These are phyloP conservation scores for Clitopilus hobsonii DNA, from an alignment of 768 basidiomycete genomes.

Conservation along the genomic window DNA sequence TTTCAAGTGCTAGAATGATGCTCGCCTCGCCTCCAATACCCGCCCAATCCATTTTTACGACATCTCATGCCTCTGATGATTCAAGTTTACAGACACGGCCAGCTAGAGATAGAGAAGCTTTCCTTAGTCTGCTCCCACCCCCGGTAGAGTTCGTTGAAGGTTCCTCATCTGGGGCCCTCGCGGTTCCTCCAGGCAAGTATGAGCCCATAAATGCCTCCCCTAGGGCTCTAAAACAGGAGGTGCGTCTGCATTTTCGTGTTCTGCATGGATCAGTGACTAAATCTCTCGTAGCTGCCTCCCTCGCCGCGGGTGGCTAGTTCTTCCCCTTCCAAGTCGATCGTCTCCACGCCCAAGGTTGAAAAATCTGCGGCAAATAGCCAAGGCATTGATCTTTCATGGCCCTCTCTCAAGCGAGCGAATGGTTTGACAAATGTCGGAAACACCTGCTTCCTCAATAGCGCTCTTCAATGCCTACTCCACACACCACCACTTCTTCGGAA, in stretches of 20 bases:
- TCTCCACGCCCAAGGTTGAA: background rate
- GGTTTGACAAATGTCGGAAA: constrained; percentile 88
- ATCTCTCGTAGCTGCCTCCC: background rate
- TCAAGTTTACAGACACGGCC: constrained; percentile 51
- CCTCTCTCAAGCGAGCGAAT: constrained; percentile 40
- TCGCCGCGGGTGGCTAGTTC: constrained; percentile 2
- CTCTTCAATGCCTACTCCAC: constrained; percentile 88
- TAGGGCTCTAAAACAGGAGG: constrained; percentile 44
- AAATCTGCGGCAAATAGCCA: background rate
- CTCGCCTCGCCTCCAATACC: constrained; percentile 63
- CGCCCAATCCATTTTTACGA: constrained; percentile 41
- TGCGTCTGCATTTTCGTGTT: constrained; percentile 17
- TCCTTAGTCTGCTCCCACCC: constrained; percentile 76
- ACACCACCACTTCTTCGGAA: constrained; percentile 81
- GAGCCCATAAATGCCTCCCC: constrained; percentile 75
- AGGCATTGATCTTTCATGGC: constrained; percentile 64
- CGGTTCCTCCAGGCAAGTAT: constrained; percentile 71
- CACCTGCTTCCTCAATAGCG: constrained; percentile 95
- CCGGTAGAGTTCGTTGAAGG: constrained; percentile 82
- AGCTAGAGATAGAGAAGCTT: constrained; percentile 66
- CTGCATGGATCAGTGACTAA: background rate
- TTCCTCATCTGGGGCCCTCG: constrained; percentile 71
- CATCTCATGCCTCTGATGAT: constrained; percentile 46
- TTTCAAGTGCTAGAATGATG: constrained; percentile 44
- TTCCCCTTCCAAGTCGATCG: background rate